Conservation (phyloP, 129 eudicot species). For the Arctium lappa region DNA sequence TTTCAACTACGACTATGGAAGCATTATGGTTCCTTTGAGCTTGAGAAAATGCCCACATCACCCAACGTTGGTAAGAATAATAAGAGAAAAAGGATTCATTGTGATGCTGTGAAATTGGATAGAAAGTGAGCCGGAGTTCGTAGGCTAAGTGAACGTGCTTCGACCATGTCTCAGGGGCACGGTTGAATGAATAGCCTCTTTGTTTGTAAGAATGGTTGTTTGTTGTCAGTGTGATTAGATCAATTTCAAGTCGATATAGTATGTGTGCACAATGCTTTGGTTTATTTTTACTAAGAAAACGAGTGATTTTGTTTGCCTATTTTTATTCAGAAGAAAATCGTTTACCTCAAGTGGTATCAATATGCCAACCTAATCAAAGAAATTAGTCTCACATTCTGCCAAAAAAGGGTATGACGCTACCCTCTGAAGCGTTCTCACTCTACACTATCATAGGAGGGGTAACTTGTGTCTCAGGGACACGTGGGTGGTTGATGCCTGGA, state of each 20-base stretch:
- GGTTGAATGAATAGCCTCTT: background rate
- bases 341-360: background rate
- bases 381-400: background rate
- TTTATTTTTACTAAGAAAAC: background rate
- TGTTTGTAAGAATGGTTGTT: background rate
- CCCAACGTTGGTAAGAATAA: background rate
- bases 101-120: background rate
- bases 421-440: background rate
- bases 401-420: background rate
- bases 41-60: background rate
- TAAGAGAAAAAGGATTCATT: background rate
- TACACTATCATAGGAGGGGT: background rate
- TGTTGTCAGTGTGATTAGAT: background rate
- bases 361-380: background rate
- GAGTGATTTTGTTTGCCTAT: background rate
- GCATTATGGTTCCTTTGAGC: constrained; percentile 3
- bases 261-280: background rate
- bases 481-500: background rate
- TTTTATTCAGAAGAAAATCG: background rate
- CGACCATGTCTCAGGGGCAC: too few relatives aligned
- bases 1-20: constrained; percentile 27
- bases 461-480: background rate
- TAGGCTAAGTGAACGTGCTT: too few relatives aligned
- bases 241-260: background rate
- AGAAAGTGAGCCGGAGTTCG: background rate